phyloP scores from a whole-genome alignment of 2,329 filamentous ascomycete species.

The Ceratocystis ficicola region DNA sequence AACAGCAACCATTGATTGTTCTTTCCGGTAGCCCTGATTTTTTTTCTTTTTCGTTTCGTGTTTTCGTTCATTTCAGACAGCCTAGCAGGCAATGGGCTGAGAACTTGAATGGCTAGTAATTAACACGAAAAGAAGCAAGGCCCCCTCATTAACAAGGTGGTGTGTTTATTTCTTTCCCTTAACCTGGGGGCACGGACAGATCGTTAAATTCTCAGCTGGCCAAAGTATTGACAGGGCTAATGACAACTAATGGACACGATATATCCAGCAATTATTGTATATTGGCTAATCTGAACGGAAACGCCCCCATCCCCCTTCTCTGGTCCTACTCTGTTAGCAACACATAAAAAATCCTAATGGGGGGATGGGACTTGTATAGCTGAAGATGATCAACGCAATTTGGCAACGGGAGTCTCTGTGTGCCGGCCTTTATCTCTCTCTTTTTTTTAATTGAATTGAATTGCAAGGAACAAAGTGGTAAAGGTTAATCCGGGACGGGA shows the following conservation, averaged over 20 bases:
- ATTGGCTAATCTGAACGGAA: background rate
- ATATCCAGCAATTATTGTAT: background rate
- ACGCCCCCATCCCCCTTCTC: background rate
- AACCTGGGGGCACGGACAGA: background rate
- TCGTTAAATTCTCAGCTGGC: background rate
- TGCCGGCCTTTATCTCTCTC: background rate
- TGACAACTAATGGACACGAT: constrained; percentile 6
- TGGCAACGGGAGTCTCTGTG: background rate
- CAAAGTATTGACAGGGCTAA: background rate
- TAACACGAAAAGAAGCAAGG: no score
- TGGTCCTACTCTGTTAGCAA: background rate
- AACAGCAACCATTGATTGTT: background rate
- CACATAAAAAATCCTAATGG: background rate
- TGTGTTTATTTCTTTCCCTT: background rate
- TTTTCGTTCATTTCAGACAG: background rate
- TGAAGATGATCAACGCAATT: background rate
- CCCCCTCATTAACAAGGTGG: no score
- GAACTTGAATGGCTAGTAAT: no score
- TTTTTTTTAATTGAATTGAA: background rate
- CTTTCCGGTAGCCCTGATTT: background rate
- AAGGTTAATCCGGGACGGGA: background rate
- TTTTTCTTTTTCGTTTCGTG: background rate
- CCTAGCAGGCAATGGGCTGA: no score
- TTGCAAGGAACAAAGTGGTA: background rate
- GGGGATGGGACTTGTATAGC: background rate